Evolutionary conservation across 108 stramenopile species (phyloP), one percentile per base, ranked within the genome.

Genomic region (Cyclotella kingstonii): DNA sequence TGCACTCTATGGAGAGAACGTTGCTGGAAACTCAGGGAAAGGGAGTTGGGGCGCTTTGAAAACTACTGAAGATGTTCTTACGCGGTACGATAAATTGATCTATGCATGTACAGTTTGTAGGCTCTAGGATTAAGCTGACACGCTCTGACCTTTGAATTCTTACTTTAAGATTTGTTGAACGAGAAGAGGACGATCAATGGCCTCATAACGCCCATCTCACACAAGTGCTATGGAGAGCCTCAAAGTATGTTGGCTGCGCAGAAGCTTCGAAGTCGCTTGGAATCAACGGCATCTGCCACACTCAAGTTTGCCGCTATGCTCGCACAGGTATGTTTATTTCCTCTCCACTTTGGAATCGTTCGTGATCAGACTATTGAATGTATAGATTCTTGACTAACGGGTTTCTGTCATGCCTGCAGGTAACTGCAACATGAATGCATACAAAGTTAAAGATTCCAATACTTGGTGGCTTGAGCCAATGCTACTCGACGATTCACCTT

Each of bases 401-500:
- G 9, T 22, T 21, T 40, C 14, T 30, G 1, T 29, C 26, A 19
- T 4, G 14, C 14, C 14, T 11, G 31, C 26, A 42, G 55, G 55
- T 4, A 56, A 56, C 18, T 56, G 55, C 22, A 56, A 56, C 18
- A 57, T 67, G 66, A 17, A 40, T 12, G 31, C 19, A 39, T 61
- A 56, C 40, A 42, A 49, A 33, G 46, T 29, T 7, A 30, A 27
- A 18, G 38, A 54, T 14, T 25, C 18, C 5, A 2, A 36, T 10
- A 23, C 63, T 18, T 76, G 75, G 75, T 78, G 77, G 77, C 52
- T 78, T 22, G 36, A 69, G 26, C 67, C 66, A 23, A 62, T 74
- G 60, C 34, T 78, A 28, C 15, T 49, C 25, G 77, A 78, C 23
- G 40, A 54, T 9, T 54, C 59, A 1, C 41, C 48, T 0, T 78